phyloP scores from a whole-genome alignment of 2,329 filamentous ascomycete species.

The Ceratocystis eucalypticola region DNA sequence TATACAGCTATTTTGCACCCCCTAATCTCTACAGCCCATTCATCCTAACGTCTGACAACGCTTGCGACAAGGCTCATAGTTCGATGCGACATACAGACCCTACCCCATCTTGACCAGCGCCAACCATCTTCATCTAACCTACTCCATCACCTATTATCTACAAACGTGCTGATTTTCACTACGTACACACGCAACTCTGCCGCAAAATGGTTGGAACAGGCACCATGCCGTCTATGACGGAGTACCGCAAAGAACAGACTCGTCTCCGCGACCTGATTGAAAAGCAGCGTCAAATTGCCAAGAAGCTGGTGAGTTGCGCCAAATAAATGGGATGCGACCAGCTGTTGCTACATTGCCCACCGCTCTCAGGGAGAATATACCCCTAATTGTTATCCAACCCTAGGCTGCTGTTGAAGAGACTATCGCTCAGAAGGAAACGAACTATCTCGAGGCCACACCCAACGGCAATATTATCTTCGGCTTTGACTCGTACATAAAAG shows the following conservation, averaged over 20 bases:
- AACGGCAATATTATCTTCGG: conserved; percentile 92
- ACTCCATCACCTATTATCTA: not conserved
- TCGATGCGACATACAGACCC: not conserved
- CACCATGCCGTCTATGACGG: conserved; percentile 30
- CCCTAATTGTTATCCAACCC: not conserved
- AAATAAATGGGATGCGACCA: too few relatives aligned
- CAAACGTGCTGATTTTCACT: not conserved
- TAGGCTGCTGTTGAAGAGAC: conserved; percentile 51
- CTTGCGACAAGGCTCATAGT: conserved; percentile 1
- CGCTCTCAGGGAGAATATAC: conserved; percentile 26
- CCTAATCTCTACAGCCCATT: not conserved
- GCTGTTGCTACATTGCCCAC: too few relatives aligned
- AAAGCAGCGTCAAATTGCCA: conserved; percentile 29
- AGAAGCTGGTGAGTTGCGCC: conserved; percentile 27
- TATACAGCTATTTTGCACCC: not conserved
- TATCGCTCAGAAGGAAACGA: conserved; percentile 70
- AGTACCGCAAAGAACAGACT: conserved; percentile 39
- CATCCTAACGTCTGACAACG: not conserved
- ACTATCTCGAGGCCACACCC: conserved; percentile 81
- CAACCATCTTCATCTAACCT: not conserved
- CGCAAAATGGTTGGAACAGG: conserved; percentile 19
- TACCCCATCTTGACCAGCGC: not conserved
- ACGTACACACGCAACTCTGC: not conserved
- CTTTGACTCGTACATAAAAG: conserved; percentile 98
- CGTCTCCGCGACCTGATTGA: conserved; percentile 36